Evolutionary conservation across 768 basidiomycete species (phyloP), one percentile per base, ranked within the genome.

Genomic region (Leucosporidium scottii): DNA sequence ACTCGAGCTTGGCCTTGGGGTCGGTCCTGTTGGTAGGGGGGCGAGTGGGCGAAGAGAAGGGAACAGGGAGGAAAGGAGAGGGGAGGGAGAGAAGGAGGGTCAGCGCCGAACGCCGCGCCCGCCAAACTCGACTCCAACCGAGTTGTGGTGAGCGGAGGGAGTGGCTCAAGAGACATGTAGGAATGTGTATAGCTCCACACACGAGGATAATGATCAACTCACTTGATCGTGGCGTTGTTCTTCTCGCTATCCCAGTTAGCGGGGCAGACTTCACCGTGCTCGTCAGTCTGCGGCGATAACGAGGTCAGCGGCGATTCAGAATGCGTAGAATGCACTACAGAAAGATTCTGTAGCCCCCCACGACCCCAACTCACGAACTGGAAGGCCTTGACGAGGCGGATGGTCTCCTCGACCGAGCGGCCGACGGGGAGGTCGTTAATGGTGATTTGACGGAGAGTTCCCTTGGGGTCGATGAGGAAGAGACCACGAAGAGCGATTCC

Each of bases 391-490:
- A 96, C 81, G 59, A 96, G 85, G 67, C 93, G 88, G 62, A 93
- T 73, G 2, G 92, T 93, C 81, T 96, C 93, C 48, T 92, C 91
- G 62, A 94, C 92, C 4, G 90, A 92, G 62, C 93, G 89, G n/a
- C 93, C 93, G 59, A 94, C 91, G 20, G 92, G 90, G 50, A 93
- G 84, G 78, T 96, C 93, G 77, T 94, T 94, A 69, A 94, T 82
- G 36, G 73, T 73, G 62, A 71, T 71, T 53, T 73, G 73, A 47
- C 90, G 83, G 44, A 91, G 78, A 63, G 82, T 82, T 60, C 89
- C 90, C 80, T 88, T 85, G 61, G 90, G 90, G 75, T 92, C 90
- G 71, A 93, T 89, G 74, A 93, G 80, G 82, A 91, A 92, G 27
- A 89, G 80, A 1, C 89, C 93, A 65, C 93, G 88, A 66, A 94